phyloP scores from a whole-genome alignment of 2,329 filamentous ascomycete species.

The Pseudogymnoascus sp. region DNA sequence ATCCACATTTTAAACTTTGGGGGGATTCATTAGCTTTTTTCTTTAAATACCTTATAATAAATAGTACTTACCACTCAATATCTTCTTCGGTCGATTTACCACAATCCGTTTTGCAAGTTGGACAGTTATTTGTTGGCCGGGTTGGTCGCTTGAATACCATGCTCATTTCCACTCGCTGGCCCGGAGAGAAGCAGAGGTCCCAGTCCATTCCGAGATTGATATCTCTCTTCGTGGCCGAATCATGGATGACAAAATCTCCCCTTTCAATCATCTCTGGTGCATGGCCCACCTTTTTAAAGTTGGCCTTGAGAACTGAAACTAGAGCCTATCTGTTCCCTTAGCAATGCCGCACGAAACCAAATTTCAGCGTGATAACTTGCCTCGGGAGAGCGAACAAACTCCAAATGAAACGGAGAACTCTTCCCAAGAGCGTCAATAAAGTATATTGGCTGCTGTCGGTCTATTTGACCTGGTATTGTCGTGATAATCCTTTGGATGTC shows the following conservation, averaged over 20 bases:
- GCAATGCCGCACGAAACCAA: neutral
- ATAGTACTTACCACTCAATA: neutral
- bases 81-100: neutral
- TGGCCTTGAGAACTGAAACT: slow-evolving; percentile 22
- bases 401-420: slow-evolving; percentile 7
- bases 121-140: neutral
- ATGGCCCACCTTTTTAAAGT: slow-evolving; percentile 19
- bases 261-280: slow-evolving; percentile 21
- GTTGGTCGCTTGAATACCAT: slow-evolving; percentile 22
- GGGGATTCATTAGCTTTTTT: neutral
- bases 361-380: neutral
- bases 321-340: slow-evolving; percentile 17
- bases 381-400: slow-evolving; percentile 9
- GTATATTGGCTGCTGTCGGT: slow-evolving; percentile 7
- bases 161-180: slow-evolving; percentile 28
- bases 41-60: neutral
- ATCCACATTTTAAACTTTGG: neutral
- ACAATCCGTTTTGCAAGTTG: neutral
- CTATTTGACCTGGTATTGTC: slow-evolving; percentile 8
- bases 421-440: slow-evolving; percentile 10
- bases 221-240: slow-evolving; percentile 18
- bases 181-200: slow-evolving; percentile 25
- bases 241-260: slow-evolving; percentile 25
- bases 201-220: slow-evolving; percentile 22
- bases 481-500: slow-evolving; percentile 9